A percentile compares a stretch with the other conserved stretches of the same genome.
These are phyloP conservation scores for Ophiostoma quercus DNA, from an alignment of 2,329 filamentous ascomycete genomes.

Conservation along the genomic window DNA sequence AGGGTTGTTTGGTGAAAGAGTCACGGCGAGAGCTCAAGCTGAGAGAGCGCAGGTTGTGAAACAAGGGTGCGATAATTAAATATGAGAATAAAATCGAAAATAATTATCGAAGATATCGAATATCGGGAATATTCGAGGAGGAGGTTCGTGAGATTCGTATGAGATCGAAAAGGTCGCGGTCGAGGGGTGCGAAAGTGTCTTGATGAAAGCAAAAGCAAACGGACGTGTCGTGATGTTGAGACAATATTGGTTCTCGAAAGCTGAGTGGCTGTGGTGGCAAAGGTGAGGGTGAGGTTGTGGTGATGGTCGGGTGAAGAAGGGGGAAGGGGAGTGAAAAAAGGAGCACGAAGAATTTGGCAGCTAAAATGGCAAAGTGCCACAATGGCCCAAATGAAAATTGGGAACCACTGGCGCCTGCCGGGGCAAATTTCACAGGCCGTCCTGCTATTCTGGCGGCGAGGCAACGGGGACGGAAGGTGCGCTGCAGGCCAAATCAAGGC, in stretches of 20 bases:
- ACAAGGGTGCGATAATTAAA: background rate
- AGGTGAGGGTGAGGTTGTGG: conserved; percentile 11
- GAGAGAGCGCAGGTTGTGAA: conserved; percentile 5
- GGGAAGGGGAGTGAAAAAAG: conserved; percentile 16
- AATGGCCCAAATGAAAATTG: conserved; percentile 17
- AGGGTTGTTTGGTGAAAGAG: background rate
- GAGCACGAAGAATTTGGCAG: conserved; percentile 19
- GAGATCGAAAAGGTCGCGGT: background rate
- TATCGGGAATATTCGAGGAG: background rate
- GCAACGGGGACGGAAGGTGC: background rate
- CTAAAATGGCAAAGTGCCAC: conserved; percentile 11
- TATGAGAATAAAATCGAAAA: background rate
- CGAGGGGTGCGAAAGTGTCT: background rate
- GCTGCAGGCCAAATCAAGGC: conserved; percentile 6
- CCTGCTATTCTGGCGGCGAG: background rate
- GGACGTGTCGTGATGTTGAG: background rate
- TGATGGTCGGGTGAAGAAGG: conserved; percentile 12
- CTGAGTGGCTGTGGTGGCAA: background rate
- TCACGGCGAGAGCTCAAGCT: background rate
- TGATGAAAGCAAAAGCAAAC: background rate
- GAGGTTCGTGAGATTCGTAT: background rate
- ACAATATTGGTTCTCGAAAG: background rate
- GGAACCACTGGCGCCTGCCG: conserved; percentile 19
- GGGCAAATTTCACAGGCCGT: conserved; percentile 22
- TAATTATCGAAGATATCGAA: background rate